phyloP scores from a whole-genome alignment of 2,329 filamentous ascomycete species.

The Hirsutella minnesotensis region DNA sequence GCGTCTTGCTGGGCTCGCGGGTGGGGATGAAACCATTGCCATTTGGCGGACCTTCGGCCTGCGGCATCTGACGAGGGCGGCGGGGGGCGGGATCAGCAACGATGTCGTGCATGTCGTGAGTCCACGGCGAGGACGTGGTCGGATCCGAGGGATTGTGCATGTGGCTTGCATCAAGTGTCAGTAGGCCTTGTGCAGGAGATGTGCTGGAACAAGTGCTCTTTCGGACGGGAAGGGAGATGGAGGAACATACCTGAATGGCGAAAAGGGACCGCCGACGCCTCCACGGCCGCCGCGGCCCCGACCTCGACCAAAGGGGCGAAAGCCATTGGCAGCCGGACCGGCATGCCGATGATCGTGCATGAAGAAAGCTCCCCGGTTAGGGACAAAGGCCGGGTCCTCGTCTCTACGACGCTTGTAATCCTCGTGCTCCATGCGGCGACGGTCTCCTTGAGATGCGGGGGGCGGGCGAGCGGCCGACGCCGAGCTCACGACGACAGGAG shows the following conservation, averaged over 20 bases:
- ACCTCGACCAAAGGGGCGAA: constrained; percentile 58
- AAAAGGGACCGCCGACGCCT: constrained; percentile 44
- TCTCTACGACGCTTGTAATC: constrained; percentile 83
- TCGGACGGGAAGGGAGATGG: constrained; percentile 3
- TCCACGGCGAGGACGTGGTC: constrained; percentile 67
- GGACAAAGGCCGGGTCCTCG: constrained; percentile 84
- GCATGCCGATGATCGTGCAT: constrained; percentile 87
- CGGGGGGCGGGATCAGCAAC: constrained; percentile 35
- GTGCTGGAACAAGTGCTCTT: no score
- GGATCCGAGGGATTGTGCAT: constrained; percentile 41
- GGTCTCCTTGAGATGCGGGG: constrained; percentile 51
- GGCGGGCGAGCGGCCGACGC: constrained; percentile 31
- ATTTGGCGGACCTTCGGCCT: constrained; percentile 39
- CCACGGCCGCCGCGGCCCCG: constrained; percentile 50
- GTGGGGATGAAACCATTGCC: constrained; percentile 43
- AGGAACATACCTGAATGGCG: constrained; percentile 50
- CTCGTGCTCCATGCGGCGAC: constrained; percentile 74
- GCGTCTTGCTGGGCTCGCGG: constrained; percentile 45
- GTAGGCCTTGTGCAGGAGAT: no score
- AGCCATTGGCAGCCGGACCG: constrained; percentile 65
- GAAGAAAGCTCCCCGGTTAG: constrained; percentile 89
- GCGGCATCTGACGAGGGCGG: constrained; percentile 29
- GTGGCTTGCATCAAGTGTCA: constrained; percentile 19
- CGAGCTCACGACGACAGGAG: constrained; percentile 44
- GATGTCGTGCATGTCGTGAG: constrained; percentile 85